Conservation (phyloP, 1,139 yeast species). For the Candida sojae region DNA sequence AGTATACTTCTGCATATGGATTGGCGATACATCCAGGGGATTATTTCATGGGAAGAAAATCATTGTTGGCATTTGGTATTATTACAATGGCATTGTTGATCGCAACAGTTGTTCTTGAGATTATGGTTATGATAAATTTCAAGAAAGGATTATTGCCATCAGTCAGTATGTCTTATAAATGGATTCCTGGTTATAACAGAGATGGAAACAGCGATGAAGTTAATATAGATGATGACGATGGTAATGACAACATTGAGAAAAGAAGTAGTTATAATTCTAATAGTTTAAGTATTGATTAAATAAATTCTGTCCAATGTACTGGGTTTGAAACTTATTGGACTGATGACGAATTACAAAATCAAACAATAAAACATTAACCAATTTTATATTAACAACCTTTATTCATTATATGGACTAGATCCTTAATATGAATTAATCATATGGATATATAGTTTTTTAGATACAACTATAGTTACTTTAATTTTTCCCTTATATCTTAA, state of each 20-base stretch:
- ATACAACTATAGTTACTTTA: too few relatives aligned
- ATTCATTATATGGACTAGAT: too few relatives aligned
- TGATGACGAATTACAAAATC: too few relatives aligned
- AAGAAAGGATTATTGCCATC: constrained; percentile 40
- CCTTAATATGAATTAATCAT: too few relatives aligned
- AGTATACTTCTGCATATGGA: constrained; percentile 33
- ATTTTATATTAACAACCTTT: too few relatives aligned
- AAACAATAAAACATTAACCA: too few relatives aligned
- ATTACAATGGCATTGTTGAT: constrained; percentile 43
- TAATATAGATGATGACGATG: constrained; percentile 9
- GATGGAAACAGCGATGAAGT: constrained; percentile 2
- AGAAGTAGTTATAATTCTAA: background rate
- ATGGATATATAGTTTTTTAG: too few relatives aligned
- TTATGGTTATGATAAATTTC: constrained; percentile 38
- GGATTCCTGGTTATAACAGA: constrained; percentile 14
- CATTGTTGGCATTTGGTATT: constrained; percentile 50
- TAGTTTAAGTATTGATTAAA: constrained; percentile 7
- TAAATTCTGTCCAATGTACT: background rate
- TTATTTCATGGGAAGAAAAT: constrained; percentile 50
- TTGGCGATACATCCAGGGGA: constrained; percentile 26
- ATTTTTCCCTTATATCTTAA: too few relatives aligned
- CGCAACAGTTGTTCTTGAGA: constrained; percentile 38
- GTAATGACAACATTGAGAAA: background rate
- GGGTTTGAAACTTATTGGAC: too few relatives aligned
- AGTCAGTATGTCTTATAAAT: constrained; percentile 25